Evolutionary conservation across 2,329 filamentous ascomycete genomes (phyloP), one percentile per base, ranked within the genome.

Genomic region (Phyllosticta capitalensis): DNA sequence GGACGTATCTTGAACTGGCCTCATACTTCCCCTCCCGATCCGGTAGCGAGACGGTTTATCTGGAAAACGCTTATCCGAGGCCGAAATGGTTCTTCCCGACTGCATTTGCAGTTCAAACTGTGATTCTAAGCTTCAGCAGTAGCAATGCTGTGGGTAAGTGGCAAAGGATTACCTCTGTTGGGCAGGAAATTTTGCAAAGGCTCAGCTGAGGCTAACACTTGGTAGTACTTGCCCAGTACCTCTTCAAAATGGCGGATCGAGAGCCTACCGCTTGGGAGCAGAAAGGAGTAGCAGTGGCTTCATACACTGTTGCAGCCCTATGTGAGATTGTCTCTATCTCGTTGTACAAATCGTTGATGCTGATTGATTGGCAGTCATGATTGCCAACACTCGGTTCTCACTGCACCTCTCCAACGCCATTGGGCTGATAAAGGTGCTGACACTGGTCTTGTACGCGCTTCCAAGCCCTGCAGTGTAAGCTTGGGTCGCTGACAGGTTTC

Each of bases 21-120:
- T 77, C 82, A 0, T 87, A 84, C 62, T 88, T 88, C 61, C 84
- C 85, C 0, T 87, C 81, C 65, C 80, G 85, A 7, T 86, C 82
- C 1, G 85, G 85, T 0, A 79, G 80, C 0, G 83, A 88, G 65
- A 84, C 86, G 0, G 85, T 86, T 0, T 88, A 87, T 64, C 76
- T 88, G 0, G 85, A 88, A 64, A 85, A 88, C 65, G 82, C 83
- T 0, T 89, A 81, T 63, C 84, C 84, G 0, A 77, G 83, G 1
- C 86, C 85, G 0, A 80, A 77, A 58, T 85, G 83, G 66, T 78
- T 88, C 61, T 82, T 88, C 54, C 83, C 85, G 0, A 82, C 53
- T 1, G 20, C 58, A 1, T 59, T 55, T 22, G 58, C 58, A 5
- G 58, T 55, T 6, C 82, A 85, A 66, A 79, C 80, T 0, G 82